Percentiles rank a stretch among this genome's conserved stretches.
Conservation (phyloP, 306 rosid species). For the Myrica gale region DNA sequence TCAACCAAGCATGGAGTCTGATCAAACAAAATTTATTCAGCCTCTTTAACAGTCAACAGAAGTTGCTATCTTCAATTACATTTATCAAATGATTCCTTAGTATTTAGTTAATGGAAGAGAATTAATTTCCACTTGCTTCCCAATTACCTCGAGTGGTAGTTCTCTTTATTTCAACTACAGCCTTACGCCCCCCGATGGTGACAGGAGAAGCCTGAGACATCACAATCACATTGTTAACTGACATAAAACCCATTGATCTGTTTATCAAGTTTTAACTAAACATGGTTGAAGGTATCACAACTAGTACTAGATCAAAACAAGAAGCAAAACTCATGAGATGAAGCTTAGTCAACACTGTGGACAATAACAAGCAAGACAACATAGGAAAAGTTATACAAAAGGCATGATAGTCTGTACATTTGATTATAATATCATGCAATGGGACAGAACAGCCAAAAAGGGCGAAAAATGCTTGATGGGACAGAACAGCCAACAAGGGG, state of each 20-base stretch:
- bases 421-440: not conserved
- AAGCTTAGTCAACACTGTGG: not conserved
- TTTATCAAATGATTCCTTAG: not conserved
- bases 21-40: not conserved
- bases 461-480: not conserved
- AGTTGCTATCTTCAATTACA: not conserved
- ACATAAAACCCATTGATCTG: not conserved
- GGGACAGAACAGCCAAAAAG: not conserved
- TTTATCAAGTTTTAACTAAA: not conserved
- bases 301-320: conserved; percentile 1
- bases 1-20: conserved; percentile 23
- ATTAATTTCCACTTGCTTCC: not conserved
- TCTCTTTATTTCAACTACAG: conserved; percentile 64
- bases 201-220: conserved; percentile 67
- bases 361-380: not conserved
- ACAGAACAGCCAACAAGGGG: not conserved
- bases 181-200: conserved; percentile 45
- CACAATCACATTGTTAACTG: conserved; percentile 13
- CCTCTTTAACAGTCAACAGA: not conserved
- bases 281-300: conserved; percentile 4
- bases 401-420: not conserved
- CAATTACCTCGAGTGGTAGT: conserved; percentile 61
- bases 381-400: conserved; percentile 9
- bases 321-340: not conserved
- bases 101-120: conserved; percentile 14